These are phyloP conservation scores for Solanum sitiens DNA, from an alignment of 257 asterid genomes.

Conservation along the genomic window DNA sequence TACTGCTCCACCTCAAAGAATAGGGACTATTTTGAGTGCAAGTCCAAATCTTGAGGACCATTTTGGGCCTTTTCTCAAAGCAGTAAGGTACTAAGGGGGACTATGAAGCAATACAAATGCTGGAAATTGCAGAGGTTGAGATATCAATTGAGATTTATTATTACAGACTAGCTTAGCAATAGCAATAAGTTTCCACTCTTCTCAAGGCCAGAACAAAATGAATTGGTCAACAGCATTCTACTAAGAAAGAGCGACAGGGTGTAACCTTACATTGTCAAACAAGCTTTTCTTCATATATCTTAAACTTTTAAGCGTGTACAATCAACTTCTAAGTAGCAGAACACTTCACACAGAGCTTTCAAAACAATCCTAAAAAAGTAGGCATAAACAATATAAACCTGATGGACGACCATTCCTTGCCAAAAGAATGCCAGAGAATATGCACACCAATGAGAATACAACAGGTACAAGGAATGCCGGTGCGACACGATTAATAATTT, in stretches of 20 bases:
- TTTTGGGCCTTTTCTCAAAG: not conserved
- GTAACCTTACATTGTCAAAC: not conserved
- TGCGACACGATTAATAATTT: constrained; percentile 95
- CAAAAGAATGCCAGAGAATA: constrained; percentile 75
- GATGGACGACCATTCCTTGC: constrained; percentile 66
- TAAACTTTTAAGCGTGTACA: not conserved
- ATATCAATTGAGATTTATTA: not conserved
- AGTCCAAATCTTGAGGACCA: not conserved
- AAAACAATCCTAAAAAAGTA: not conserved
- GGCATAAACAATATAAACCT: constrained; percentile 28
- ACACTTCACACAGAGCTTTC: not conserved
- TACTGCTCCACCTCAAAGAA: not conserved
- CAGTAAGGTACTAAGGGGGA: not conserved
- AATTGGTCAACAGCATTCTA: not conserved
- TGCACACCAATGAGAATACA: constrained; percentile 72
- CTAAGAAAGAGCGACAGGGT: not conserved
- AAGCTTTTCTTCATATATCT: not conserved
- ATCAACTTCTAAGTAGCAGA: not conserved
- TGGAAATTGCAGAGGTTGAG: not conserved
- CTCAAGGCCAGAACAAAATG: not conserved
- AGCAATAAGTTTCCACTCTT: not conserved
- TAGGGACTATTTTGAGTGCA: not conserved
- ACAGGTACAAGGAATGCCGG: constrained; percentile 97
- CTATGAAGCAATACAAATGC: not conserved
- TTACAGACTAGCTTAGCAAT: not conserved